These are phyloP conservation scores for Exophiala sp. DNA, from an alignment of 2,329 filamentous ascomycete species.

Conservation along the genomic window DNA sequence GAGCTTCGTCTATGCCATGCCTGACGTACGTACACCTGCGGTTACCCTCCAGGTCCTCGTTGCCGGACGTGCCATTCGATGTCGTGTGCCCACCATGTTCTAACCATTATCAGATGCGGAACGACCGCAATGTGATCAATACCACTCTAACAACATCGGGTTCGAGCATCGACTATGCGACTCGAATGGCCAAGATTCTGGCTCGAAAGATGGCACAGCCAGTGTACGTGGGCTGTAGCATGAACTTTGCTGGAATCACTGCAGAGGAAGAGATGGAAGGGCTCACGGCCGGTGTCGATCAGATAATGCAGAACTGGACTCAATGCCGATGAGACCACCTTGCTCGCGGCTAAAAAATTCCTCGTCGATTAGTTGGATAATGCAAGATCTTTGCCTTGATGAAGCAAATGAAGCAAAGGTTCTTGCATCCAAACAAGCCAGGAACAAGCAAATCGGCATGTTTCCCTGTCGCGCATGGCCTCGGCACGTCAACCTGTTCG, in stretches of 20 bases:
- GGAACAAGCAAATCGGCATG: slow-evolving; percentile 11
- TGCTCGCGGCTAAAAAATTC: neutral
- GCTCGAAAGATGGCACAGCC: slow-evolving; percentile 66
- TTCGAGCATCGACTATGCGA: slow-evolving; percentile 77
- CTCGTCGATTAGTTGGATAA: too few relatives aligned
- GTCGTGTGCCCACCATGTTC: slow-evolving; percentile 14
- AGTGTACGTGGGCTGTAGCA: slow-evolving; percentile 85
- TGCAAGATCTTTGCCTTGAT: too few relatives aligned
- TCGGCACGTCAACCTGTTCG: too few relatives aligned
- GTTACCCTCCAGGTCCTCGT: neutral
- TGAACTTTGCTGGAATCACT: slow-evolving; percentile 71
- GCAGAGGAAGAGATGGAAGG: slow-evolving; percentile 94
- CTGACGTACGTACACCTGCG: slow-evolving; percentile 58
- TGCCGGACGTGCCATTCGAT: too few relatives aligned
- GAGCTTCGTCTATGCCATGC: slow-evolving; percentile 89
- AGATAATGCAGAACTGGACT: slow-evolving; percentile 48
- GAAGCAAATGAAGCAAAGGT: too few relatives aligned
- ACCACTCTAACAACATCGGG: slow-evolving; percentile 74
- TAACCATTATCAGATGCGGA: slow-evolving; percentile 34
- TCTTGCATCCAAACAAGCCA: neutral
- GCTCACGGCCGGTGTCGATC: slow-evolving; percentile 66
- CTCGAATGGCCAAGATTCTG: slow-evolving; percentile 73
- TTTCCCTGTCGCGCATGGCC: slow-evolving; percentile 2
- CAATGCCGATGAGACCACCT: neutral
- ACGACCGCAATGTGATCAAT: slow-evolving; percentile 48